Base-by-base conservation (phyloP, 2,329 filamentous ascomycete species). In the Penicillium sp. region DNA sequence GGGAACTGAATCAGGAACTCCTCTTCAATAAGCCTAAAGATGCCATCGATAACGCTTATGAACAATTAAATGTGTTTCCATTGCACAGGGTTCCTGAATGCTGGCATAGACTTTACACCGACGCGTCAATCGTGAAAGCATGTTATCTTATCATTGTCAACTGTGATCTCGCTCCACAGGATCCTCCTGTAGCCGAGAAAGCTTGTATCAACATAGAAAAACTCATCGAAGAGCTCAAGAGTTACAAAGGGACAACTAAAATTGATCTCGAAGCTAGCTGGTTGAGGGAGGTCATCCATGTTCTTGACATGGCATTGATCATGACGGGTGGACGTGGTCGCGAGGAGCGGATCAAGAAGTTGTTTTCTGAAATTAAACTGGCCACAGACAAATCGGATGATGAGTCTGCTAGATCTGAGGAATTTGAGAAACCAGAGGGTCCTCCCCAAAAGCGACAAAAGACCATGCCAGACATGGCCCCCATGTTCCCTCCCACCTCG, bases 291-390 rank as follows among this genome's bases (percentile, higher is more conserved):
- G 77, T 89, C 2, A 82, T 96, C 31, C 80, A 81, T 51, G 75
- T 81, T 1, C 79, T 97, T 2, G 92, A 97, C 65, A 85, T 86
- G 70, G 87, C 89, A 0, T 73, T 95, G 43, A 90, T 96, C 44
- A 82, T 92, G 51, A 84, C 89, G 0, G 89, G 89, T 1, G 88
- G 82, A 0, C 83, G 84, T 1, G 78, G 68, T 1, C 77, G 89
- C 53, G 81, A 83, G 7, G 62, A 67, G 8, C 58, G 75, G 27
- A 71, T 80, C 22, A 73, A 77, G 49, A 53, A 56, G 7, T 59
- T 80, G 3, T 54, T 80, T 18, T 58, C 59, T 15, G 59, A 63
- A 6, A 6, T 55, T 77, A 12, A 69, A 74, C 8, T 40, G 52
- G 54, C 57, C 33, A 5, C 33, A 12, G 60, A 62, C 8, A 57